These are phyloP conservation scores for Trametopsis cervina DNA, from an alignment of 768 basidiomycete species.

Conservation along the genomic window DNA sequence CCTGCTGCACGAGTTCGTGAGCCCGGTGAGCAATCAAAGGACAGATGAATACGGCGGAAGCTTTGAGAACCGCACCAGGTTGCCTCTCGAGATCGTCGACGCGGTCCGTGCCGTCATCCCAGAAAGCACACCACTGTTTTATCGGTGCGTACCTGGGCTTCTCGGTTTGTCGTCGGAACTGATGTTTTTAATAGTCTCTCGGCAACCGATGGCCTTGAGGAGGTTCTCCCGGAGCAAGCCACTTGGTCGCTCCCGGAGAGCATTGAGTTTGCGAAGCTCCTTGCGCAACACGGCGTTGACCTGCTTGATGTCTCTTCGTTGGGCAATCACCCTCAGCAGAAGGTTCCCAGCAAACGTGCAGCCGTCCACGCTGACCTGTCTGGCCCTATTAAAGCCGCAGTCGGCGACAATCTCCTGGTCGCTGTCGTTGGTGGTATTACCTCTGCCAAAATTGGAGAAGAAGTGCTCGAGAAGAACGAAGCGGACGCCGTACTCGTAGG, in stretches of 20 bases:
- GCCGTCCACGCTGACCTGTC: conserved; percentile 15
- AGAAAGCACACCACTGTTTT: conserved; percentile 59
- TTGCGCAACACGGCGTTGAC: conserved; percentile 66
- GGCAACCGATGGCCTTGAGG: conserved; percentile 68
- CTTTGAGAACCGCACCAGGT: conserved; percentile 37
- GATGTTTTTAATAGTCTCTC: conserved; percentile 39
- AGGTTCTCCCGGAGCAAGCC: conserved; percentile 46
- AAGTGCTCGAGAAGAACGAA: conserved; percentile 45
- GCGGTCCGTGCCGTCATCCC: conserved; percentile 54
- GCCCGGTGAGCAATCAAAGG: conserved; percentile 30
- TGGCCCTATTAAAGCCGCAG: conserved; percentile 35
- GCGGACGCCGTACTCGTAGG: conserved; percentile 42
- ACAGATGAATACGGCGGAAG: conserved; percentile 41
- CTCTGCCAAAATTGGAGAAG: conserved; percentile 46
- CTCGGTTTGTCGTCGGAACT: background rate
- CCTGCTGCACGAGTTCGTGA: conserved; percentile 32
- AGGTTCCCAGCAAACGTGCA: conserved; percentile 30
- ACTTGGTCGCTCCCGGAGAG: conserved; percentile 70
- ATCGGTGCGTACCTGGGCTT: conserved; percentile 37
- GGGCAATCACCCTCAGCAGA: conserved; percentile 46
- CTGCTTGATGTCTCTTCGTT: conserved; percentile 68
- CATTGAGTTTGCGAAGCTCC: conserved; percentile 45
- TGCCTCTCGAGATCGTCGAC: conserved; percentile 32
- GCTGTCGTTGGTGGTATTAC: conserved; percentile 54
- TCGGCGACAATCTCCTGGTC: conserved; percentile 37